Base-by-base conservation (phyloP, 306 rosid genomes). In the Casuarina cunninghamiana region DNA sequence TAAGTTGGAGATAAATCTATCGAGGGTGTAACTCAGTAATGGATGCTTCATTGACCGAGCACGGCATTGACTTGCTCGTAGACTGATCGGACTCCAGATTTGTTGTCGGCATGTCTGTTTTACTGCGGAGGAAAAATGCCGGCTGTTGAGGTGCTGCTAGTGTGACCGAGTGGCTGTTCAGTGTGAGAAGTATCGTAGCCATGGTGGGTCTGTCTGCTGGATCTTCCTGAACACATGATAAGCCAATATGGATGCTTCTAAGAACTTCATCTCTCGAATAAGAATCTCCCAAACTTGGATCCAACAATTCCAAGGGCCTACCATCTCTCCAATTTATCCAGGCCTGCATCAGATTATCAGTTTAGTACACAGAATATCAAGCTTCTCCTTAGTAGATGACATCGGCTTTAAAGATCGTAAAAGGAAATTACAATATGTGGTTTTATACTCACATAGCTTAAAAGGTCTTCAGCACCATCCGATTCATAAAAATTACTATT, bases 291-390 rank as follows among this genome's bases (percentile, higher is more conserved):
- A 63, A 8, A 0, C 10, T 0, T 3, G 78, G 72, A 73, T 82
- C 85, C 53, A 77, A 72, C 5, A 82, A 37, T 69, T 81, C 78
- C 38, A 77, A 4, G 0, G 75, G 75, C 12, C 57, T 79, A 35
- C 76, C 87, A 54, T 81, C 81, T 17, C 53, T 80, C 95, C 88
- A 88, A 21, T 75, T 69, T 37, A 63, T 79, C 95, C 92, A 90
- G 21, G 84, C 92, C 95, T 73, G 83, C 70, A 4, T 62, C 67
- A 72, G 26, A 50, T 50, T 42, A 41, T 37, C 58, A 63, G 32
- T 26, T 26, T 26, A 26, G 32, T 26, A 1, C 2, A 53, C 19
- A 53, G n/a, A 53, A 26, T 53, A 19, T 3, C 58, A 16, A 17
- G 2, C 2, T 53, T 53, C 58, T 53, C 58, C 16, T 53, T 16